These are phyloP conservation scores for Leucosporidium creatinivorum DNA, from an alignment of 768 basidiomycete genomes.

Conservation along the genomic window DNA sequence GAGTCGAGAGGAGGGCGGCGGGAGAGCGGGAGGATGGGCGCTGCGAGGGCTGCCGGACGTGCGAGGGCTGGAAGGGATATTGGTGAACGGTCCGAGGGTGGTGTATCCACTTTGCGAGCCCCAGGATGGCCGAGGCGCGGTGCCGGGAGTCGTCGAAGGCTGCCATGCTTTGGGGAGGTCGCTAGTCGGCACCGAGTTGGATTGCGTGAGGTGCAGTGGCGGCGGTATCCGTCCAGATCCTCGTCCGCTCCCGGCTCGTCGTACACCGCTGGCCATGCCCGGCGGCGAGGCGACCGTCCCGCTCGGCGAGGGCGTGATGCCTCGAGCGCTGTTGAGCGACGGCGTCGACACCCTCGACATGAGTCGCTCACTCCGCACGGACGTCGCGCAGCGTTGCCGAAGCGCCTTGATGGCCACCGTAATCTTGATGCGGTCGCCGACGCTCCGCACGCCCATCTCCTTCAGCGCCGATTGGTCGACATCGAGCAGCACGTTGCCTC, in stretches of 20 bases:
- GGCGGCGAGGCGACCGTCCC: not conserved
- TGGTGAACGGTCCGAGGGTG: constrained; percentile 36
- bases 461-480: constrained; percentile 77
- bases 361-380: not conserved
- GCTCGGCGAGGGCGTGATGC: not conserved
- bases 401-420: constrained; percentile 74
- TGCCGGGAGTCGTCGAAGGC: constrained; percentile 44
- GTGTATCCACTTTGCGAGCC: constrained; percentile 36
- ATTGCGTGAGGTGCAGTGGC: constrained; percentile 33
- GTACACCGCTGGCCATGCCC: no score
- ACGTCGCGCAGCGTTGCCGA: constrained; percentile 51
- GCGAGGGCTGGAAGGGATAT: constrained; percentile 37
- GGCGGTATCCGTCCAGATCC: constrained; percentile 25
- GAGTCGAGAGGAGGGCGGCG: constrained; percentile 1
- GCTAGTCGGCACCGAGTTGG: constrained; percentile 36
- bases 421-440: constrained; percentile 87
- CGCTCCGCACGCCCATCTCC: constrained; percentile 78
- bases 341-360: not conserved
- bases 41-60: not conserved
- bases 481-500: constrained; percentile 84
- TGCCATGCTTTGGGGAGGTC: constrained; percentile 19
- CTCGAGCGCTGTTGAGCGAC: not conserved
- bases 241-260: not conserved
- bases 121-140: constrained; percentile 1
- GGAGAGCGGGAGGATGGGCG: not conserved